These are phyloP conservation scores for Saturnispora sekii DNA, from an alignment of 805 yeast species.

Conservation along the genomic window DNA sequence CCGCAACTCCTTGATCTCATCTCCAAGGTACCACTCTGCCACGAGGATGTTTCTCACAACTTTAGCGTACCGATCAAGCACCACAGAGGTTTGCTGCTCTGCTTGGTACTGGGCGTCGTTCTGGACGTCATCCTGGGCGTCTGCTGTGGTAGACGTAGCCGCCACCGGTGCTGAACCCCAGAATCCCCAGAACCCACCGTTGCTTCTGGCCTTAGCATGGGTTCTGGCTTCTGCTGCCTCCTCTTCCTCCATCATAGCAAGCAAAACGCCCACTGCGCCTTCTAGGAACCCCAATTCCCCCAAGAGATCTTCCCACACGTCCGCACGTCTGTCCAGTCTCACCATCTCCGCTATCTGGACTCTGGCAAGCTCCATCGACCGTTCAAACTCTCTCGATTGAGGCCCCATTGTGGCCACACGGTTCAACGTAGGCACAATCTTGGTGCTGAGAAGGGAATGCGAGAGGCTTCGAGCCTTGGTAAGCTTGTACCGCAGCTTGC, in stretches of 20 bases:
- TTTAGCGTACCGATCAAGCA: slow-evolving; percentile 10
- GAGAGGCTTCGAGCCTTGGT: slow-evolving; percentile 10
- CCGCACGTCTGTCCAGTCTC: slow-evolving; percentile 11
- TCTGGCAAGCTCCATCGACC: slow-evolving; percentile 9
- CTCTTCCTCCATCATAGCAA: slow-evolving; percentile 8
- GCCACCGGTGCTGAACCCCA: background rate
- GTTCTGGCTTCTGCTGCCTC: background rate
- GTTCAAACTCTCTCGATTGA: slow-evolving; percentile 12
- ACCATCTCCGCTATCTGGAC: slow-evolving; percentile 10
- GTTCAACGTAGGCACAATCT: slow-evolving; percentile 5
- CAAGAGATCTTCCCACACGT: slow-evolving; percentile 15
- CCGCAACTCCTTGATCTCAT: slow-evolving; percentile 12
- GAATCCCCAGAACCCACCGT: background rate
- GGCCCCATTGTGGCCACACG: no score
- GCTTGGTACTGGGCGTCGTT: background rate
- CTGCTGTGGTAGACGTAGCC: background rate
- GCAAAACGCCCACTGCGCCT: slow-evolving; percentile 6
- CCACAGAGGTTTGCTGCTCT: background rate
- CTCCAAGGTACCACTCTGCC: slow-evolving; percentile 11
- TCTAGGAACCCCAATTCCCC: slow-evolving; percentile 12
- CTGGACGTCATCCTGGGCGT: background rate
- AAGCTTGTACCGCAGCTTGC: slow-evolving; percentile 11
- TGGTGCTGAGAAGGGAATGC: slow-evolving; percentile 3
- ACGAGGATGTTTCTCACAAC: slow-evolving; percentile 11
- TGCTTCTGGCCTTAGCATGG: background rate